These are phyloP conservation scores for Penicillium dipodomyicola DNA, from an alignment of 495 filamentous ascomycete genomes.

Conservation along the genomic window DNA sequence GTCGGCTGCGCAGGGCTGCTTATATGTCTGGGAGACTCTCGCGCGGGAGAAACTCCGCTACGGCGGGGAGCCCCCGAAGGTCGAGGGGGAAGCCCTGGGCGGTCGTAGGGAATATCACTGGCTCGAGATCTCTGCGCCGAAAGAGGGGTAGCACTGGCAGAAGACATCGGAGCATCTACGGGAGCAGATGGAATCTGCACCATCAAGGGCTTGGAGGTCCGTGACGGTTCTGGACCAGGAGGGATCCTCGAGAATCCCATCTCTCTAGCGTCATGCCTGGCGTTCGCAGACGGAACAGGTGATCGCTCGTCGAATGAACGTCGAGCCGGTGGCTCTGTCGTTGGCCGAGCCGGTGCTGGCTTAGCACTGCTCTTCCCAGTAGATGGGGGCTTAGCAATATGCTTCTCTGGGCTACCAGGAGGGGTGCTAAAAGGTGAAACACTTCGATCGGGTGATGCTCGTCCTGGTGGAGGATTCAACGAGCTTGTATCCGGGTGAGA, in stretches of 20 bases:
- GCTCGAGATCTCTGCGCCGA: slow-evolving; percentile 25
- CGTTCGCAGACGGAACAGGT: slow-evolving; percentile 10
- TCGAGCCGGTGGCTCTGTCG: slow-evolving; percentile 22
- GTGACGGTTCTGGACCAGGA: slow-evolving; percentile 29
- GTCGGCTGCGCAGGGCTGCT: slow-evolving; percentile 18
- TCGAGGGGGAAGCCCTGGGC: slow-evolving; percentile 62
- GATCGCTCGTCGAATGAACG: slow-evolving; percentile 33
- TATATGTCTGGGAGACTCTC: slow-evolving; percentile 20
- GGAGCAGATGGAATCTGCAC: slow-evolving; percentile 37
- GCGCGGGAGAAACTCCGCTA: slow-evolving; percentile 34
- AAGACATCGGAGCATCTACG: slow-evolving; percentile 18
- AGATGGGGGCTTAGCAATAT: slow-evolving; percentile 26
- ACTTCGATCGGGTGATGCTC: slow-evolving; percentile 44
- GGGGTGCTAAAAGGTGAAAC: slow-evolving; percentile 90
- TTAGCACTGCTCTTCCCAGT: slow-evolving; percentile 13
- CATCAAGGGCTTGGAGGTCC: slow-evolving; percentile 33
- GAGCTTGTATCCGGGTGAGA: slow-evolving; percentile 30
- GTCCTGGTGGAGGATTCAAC: slow-evolving; percentile 39
- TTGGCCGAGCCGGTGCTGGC: slow-evolving; percentile 24
- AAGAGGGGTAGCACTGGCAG: slow-evolving; percentile 27
- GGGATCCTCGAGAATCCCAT: slow-evolving; percentile 29
- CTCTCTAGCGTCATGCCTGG: slow-evolving; percentile 30
- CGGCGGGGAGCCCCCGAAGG: slow-evolving; percentile 26
- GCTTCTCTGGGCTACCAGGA: slow-evolving; percentile 70
- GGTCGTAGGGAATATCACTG: slow-evolving; percentile 47